Conservation (phyloP, 768 basidiomycete species). For the Pilatotrama ljubarskyi region DNA sequence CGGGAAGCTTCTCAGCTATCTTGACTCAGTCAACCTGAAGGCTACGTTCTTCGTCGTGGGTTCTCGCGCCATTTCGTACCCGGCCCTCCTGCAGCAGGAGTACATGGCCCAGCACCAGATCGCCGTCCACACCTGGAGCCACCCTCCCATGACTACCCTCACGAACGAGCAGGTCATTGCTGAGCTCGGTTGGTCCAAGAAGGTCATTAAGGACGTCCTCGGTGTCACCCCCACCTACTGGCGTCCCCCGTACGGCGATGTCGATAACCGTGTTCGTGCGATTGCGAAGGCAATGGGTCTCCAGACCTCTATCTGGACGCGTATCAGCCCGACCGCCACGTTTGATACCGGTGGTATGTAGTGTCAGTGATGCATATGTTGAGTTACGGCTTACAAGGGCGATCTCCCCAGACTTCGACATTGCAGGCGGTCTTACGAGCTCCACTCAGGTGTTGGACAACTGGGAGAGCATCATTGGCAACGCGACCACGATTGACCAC, state of each 20-base stretch:
- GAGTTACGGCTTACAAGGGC: neutral
- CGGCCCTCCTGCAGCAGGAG: conserved; percentile 66
- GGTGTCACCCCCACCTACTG: conserved; percentile 79
- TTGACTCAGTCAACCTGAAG: conserved; percentile 62
- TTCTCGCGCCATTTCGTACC: conserved; percentile 73
- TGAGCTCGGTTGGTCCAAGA: conserved; percentile 85
- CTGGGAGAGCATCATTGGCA: conserved; percentile 72
- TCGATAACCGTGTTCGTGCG: conserved; percentile 84
- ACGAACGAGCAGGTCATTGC: conserved; percentile 83
- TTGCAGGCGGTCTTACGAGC: conserved; percentile 60
- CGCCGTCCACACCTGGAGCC: conserved; percentile 72
- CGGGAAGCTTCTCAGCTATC: conserved; percentile 67
- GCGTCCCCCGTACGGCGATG: conserved; percentile 82
- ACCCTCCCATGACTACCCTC: conserved; percentile 68
- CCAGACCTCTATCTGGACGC: conserved; percentile 83
- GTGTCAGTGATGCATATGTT: neutral
- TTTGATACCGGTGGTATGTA: conserved; percentile 69
- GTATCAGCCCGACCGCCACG: conserved; percentile 54
- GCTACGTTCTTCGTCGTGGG: conserved; percentile 90
- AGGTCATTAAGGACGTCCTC: conserved; percentile 79
- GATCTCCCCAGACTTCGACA: conserved; percentile 65
- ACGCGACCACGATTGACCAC: conserved; percentile 53
- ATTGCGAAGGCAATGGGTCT: conserved; percentile 83
- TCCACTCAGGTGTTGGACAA: conserved; percentile 64
- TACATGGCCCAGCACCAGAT: conserved; percentile 82